Conservation (phyloP, 306 rosid species). For the Prunus dulcis region DNA sequence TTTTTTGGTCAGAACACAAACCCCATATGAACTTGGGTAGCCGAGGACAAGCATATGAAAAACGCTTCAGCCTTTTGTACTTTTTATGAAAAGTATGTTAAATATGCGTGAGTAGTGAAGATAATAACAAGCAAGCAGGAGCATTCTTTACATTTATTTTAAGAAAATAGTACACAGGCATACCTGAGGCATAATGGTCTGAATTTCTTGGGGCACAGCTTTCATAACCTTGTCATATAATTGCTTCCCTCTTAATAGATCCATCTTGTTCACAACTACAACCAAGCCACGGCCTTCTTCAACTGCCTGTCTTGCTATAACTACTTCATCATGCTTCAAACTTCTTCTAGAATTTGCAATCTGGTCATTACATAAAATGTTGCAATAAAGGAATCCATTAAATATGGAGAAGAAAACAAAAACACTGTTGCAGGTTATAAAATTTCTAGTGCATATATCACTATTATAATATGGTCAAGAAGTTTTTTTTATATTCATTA, state of each 20-base stretch:
- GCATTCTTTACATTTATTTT: not conserved
- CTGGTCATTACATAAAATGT: slow-evolving; percentile 33
- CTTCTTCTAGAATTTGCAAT: slow-evolving; percentile 72
- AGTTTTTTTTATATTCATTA: not conserved
- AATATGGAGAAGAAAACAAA: not conserved
- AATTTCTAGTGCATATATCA: not conserved
- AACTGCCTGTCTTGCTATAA: slow-evolving; percentile 88
- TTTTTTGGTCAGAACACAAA: not conserved
- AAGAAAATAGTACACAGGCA: slow-evolving; percentile 3
- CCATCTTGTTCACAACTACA: slow-evolving; percentile 98
- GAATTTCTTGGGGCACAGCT: slow-evolving; percentile 82
- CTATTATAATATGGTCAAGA: not conserved
- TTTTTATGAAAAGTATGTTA: not conserved
- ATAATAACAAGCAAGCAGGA: not conserved
- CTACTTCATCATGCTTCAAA: slow-evolving; percentile 90
- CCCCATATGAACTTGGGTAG: not conserved
- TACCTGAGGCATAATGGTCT: slow-evolving; percentile 85
- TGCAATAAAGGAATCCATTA: not conserved
- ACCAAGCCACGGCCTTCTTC: slow-evolving; percentile 98
- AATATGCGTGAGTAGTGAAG: not conserved
- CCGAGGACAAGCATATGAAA: not conserved
- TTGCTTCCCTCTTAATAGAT: slow-evolving; percentile 64
- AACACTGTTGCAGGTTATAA: not conserved
- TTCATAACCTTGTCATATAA: slow-evolving; percentile 67
- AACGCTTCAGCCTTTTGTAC: not conserved